Conservation (phyloP, 202 grass and related monocot genomes). For the Panicum hallii region DNA sequence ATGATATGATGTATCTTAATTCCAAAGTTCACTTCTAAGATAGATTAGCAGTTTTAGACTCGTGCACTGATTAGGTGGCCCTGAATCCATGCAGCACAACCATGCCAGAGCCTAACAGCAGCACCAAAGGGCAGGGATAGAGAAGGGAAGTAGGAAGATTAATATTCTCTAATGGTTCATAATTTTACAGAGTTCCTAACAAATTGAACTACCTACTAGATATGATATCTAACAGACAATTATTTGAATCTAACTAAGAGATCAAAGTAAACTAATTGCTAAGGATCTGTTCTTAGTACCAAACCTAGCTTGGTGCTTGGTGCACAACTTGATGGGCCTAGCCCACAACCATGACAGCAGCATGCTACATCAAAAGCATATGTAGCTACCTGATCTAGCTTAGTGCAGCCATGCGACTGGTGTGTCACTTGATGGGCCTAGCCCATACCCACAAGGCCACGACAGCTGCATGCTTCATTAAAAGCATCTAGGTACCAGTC, state of each 20-base stretch:
- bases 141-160: neutral
- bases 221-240: neutral
- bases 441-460: too few species aligned
- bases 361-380: too few species aligned
- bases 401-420: too few species aligned
- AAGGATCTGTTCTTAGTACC: neutral
- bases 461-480: too few species aligned
- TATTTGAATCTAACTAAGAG: neutral
- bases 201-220: conserved; percentile 3
- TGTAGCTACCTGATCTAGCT: too few species aligned
- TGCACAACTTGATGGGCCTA: too few species aligned
- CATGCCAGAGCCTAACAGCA: neutral
- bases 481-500: too few species aligned
- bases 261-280: neutral
- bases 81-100: neutral
- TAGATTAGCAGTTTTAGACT: conserved; percentile 2
- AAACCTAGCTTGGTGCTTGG: neutral
- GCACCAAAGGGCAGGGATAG: neutral
- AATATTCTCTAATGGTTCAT: neutral
- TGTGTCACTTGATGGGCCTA: too few species aligned
- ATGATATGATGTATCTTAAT: conserved; percentile 27
- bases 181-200: neutral
- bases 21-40: neutral
- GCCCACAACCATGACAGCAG: too few species aligned
- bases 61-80: neutral